A percentile compares a stretch with the other conserved stretches of the same genome.
phyloP scores from a whole-genome alignment of 257 asterid species.

The Capsicum baccatum region DNA sequence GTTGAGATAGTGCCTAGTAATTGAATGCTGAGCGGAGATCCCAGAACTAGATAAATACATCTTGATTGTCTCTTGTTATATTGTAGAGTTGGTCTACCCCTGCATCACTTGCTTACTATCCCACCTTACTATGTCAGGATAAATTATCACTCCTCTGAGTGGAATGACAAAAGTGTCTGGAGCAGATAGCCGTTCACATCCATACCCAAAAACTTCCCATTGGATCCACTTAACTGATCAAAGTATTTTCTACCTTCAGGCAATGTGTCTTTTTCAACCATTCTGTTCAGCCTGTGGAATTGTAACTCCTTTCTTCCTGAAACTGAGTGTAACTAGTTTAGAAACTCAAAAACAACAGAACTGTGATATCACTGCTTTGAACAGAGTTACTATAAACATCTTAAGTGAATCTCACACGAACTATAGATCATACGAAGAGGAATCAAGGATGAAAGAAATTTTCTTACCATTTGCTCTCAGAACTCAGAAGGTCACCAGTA shows the following conservation, averaged over 20 bases:
- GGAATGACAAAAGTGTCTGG: conserved; percentile 1
- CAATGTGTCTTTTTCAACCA: neutral
- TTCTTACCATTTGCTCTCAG: neutral
- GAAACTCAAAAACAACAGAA: neutral
- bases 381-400: neutral
- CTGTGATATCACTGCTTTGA: neutral
- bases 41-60: neutral
- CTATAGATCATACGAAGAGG: conserved; percentile 1
- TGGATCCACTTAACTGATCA: neutral
- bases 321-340: conserved; percentile 16
- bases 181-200: conserved; percentile 1
- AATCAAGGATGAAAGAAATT: conserved; percentile 2
- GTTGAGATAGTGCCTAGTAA: neutral
- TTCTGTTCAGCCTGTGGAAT: neutral
- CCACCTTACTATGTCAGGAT: neutral
- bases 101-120: neutral
- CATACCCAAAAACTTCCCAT: neutral
- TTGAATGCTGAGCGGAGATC: neutral
- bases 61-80: neutral
- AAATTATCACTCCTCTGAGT: neutral
- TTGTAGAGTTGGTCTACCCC: neutral
- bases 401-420: neutral
- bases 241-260: neutral
- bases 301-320: conserved; percentile 14
- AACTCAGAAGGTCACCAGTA: neutral